Conservation (phyloP, 169 alveolate species). For the Plasmodium reichenowi region DNA sequence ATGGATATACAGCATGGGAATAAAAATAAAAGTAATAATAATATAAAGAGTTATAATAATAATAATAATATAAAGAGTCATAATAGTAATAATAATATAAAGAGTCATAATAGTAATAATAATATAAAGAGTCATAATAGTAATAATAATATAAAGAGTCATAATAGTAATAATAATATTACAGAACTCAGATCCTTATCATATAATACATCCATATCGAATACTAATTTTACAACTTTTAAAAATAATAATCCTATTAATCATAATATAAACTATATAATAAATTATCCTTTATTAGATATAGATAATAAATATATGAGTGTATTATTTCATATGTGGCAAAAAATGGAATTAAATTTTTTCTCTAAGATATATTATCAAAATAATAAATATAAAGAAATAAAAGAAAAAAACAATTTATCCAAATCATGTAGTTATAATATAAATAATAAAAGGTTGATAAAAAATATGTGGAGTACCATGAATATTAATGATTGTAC, state of each 20-base stretch:
- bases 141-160: not conserved
- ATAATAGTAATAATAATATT: not conserved
- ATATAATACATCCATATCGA: too few species aligned
- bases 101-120: not conserved
- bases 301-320: constrained; percentile 47
- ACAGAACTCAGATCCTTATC: too few species aligned
- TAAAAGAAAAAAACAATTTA: not conserved
- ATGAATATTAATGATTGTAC: not conserved
- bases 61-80: too few species aligned
- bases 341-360: constrained; percentile 37
- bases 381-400: not conserved
- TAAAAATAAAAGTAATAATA: too few species aligned
- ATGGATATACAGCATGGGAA: not conserved
- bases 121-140: not conserved
- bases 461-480: not conserved
- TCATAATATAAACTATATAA: not conserved
- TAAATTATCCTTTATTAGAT: constrained; percentile 25
- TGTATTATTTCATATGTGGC: constrained; percentile 60
- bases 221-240: too few species aligned
- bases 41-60: too few species aligned
- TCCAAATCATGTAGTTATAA: not conserved
- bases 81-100: too few species aligned
- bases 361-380: not conserved
- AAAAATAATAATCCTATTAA: too few species aligned
- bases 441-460: not conserved